phyloP scores from a whole-genome alignment of 2,329 filamentous ascomycete genomes.

The Fusarium gaditjirri region DNA sequence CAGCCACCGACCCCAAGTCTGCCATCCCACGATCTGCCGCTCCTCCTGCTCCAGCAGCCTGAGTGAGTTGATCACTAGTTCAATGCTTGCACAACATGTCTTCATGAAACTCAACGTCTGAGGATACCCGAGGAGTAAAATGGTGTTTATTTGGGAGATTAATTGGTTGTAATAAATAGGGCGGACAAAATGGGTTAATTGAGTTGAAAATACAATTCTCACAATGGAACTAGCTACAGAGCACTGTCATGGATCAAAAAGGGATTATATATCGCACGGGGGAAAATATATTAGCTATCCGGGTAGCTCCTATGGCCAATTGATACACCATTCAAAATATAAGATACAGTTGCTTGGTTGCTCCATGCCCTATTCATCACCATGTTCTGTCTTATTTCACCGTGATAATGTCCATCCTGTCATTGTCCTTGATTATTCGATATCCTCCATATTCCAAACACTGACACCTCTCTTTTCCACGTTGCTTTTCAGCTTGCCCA shows the following conservation, averaged over 20 bases:
- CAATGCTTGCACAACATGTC: neutral
- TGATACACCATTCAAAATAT: slow-evolving; percentile 46
- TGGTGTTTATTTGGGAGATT: slow-evolving; percentile 17
- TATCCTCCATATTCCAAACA: slow-evolving; percentile 62
- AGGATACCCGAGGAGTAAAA: slow-evolving; percentile 22
- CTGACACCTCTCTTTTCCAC: slow-evolving; percentile 62
- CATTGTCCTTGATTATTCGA: slow-evolving; percentile 50
- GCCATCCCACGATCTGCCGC: slow-evolving; percentile 15
- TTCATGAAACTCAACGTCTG: slow-evolving; percentile 1
- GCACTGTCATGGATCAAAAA: neutral
- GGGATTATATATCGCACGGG: neutral
- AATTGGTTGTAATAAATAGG: neutral
- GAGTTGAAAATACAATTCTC: neutral
- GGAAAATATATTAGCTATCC: slow-evolving; percentile 22
- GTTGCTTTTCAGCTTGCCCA: slow-evolving; percentile 61
- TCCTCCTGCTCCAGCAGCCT: slow-evolving; percentile 15
- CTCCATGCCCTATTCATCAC: slow-evolving; percentile 29
- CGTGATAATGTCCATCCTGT: neutral
- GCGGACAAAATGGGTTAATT: neutral
- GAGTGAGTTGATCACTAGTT: neutral
- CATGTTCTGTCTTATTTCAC: slow-evolving; percentile 10
- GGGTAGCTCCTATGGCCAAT: slow-evolving; percentile 24
- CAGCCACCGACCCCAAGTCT: slow-evolving; percentile 23
- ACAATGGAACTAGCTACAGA: neutral
- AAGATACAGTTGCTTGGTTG: slow-evolving; percentile 42